Evolutionary conservation across 768 basidiomycete genomes (phyloP), one percentile per base, ranked within the genome.

Genomic region (Mycena belliarum): DNA sequence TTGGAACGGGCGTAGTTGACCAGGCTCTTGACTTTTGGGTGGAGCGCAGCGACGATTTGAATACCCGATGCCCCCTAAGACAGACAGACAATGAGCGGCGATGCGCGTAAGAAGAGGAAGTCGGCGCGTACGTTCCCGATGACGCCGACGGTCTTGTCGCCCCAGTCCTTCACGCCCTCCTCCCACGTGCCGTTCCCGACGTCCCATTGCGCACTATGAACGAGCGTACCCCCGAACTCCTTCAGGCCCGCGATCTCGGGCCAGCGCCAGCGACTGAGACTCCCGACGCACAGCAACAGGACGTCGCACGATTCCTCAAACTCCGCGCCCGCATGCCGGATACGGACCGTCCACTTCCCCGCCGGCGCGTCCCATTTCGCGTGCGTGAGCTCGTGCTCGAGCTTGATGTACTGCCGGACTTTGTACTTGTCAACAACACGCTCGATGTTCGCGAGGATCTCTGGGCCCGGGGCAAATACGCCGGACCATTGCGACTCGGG

Each of bases 161-260:
- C 72, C 82, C 84, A 84, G 25, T 73, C 70, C 55, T 75, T 75
- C n/a, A 78, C 75, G 12, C 72, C 77, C 9, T 78, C 77, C 63
- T 76, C 66, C 79, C 76, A 80, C 6, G 63, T 71, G n/a, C 66
- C 67, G 21, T 74, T 68, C 5, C 68, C 74, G 35, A 69, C 72
- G 24, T 82, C 77, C 83, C 86, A 88, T 5, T 79, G 67, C 0
- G 87, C 87, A 20, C 83, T 85, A 60, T 90, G 88, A 2, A 85
- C 70, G 21, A 87, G 69, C 45, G 72, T 75, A 11, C 88, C 88
- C 54, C 79, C 72, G 69, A 85, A 89, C 9, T 69, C 73, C 24
- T 81, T 70, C 35, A 88, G 64, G 3, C 85, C 87, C 9, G 73
- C 70, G 42, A 89, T 86, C 28, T 84, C 78, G 2, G 87, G 88